Conservation (phyloP, 2,329 filamentous ascomycete genomes). For the Leptoxyphium fumago region DNA sequence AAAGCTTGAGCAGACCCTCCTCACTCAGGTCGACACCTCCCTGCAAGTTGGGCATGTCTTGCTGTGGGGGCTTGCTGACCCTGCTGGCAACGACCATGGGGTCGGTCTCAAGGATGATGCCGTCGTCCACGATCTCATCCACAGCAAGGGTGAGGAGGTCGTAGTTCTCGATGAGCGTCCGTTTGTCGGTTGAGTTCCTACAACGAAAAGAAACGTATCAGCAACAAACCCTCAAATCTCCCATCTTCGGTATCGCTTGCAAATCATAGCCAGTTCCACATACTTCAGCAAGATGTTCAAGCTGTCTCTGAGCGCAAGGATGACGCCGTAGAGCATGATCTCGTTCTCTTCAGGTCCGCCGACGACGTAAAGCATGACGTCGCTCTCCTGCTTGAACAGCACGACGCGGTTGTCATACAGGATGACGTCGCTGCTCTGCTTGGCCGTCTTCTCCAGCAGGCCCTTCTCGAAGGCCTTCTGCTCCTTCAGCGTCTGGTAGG, state of each 20-base stretch:
- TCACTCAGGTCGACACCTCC: constrained; percentile 81
- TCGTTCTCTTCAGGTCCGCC: constrained; percentile 91
- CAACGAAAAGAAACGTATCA: constrained; percentile 1
- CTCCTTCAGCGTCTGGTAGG: constrained; percentile 78
- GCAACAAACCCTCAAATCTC: constrained; percentile 3
- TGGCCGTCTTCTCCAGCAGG: constrained; percentile 85
- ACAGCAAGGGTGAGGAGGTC: constrained; percentile 86
- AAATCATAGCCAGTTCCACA: constrained; percentile 15
- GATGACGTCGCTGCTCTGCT: constrained; percentile 90
- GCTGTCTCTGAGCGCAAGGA: constrained; percentile 79
- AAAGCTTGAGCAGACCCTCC: constrained; percentile 85
- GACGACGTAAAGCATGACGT: constrained; percentile 92
- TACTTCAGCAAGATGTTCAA: constrained; percentile 88
- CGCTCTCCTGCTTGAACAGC: constrained; percentile 94
- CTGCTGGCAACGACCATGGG: constrained; percentile 84
- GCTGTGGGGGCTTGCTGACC: constrained; percentile 79
- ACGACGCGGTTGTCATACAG: constrained; percentile 94
- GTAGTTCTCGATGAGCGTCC: constrained; percentile 97
- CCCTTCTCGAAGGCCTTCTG: constrained; percentile 97
- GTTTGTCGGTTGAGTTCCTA: constrained; percentile 91
- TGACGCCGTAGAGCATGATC: constrained; percentile 81
- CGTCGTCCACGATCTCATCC: constrained; percentile 89
- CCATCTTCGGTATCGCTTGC: no score
- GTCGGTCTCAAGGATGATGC: constrained; percentile 94
- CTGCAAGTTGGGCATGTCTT: constrained; percentile 78